Percentiles rank a stretch among this genome's conserved stretches.
Evolutionary conservation across 2,329 filamentous ascomycete genomes (phyloP).

Genomic region (Talaromyces sp.): DNA sequence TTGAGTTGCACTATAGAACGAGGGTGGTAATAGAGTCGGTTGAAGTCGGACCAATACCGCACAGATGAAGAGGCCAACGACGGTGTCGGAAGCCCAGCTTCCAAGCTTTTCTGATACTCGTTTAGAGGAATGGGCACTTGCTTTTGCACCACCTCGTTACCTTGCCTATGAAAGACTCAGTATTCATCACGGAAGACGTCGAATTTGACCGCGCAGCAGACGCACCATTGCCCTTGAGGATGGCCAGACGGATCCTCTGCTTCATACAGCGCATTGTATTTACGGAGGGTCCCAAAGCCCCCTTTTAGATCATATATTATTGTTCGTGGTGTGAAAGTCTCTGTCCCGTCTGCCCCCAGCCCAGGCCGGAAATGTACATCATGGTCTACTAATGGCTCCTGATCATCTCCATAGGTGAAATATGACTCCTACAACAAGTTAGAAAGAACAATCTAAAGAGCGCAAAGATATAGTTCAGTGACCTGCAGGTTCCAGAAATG

Average conservation of each 20-base stretch:
- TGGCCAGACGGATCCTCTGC: conserved; percentile 37
- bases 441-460: conserved; percentile 11
- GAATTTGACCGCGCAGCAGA: not conserved
- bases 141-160: conserved; percentile 64
- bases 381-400: conserved; percentile 68
- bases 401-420: conserved; percentile 75
- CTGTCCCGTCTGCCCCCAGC: conserved; percentile 73
- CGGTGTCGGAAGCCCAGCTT: conserved; percentile 63
- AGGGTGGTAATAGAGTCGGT: conserved; percentile 87
- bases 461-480: conserved; percentile 19
- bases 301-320: conserved; percentile 94
- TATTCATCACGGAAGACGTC: no score
- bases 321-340: conserved; percentile 88
- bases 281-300: conserved; percentile 81
- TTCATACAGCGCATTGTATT: conserved; percentile 85
- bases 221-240: conserved; percentile 46
- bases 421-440: conserved; percentile 72
- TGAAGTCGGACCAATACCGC: conserved; percentile 97
- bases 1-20: conserved; percentile 80
- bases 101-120: conserved; percentile 74
- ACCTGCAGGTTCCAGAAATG: conserved; percentile 98
- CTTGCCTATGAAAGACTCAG: conserved; percentile 51
- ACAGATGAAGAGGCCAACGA: conserved; percentile 66
- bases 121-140: conserved; percentile 65
- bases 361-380: conserved; percentile 86